Evolutionary conservation across 176 grass and related monocot species (phyloP).

Genomic region (Musa itinerans): DNA sequence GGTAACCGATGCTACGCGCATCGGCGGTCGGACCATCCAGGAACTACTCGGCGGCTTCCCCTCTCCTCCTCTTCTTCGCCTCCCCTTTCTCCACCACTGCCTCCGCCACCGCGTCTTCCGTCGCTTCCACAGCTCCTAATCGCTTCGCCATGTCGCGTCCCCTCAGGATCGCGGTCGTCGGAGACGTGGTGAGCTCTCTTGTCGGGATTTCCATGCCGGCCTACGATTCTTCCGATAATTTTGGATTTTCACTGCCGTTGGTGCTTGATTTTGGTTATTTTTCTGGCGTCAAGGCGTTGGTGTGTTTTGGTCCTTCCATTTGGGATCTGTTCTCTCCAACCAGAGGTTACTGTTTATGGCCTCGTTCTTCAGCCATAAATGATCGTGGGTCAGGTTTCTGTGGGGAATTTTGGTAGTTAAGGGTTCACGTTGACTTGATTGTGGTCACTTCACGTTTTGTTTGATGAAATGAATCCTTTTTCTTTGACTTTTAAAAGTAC

Average conservation of each 20-base stretch:
- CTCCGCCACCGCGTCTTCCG: background rate
- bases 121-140: conserved; percentile 11
- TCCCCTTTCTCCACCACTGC: background rate
- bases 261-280: background rate
- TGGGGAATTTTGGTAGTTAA: background rate
- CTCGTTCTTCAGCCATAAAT: too few relatives aligned
- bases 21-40: conserved; percentile 18
- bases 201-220: background rate
- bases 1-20: conserved; percentile 21
- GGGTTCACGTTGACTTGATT: background rate
- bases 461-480: background rate
- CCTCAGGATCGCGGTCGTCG: conserved; percentile 72
- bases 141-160: conserved; percentile 10
- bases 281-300: background rate
- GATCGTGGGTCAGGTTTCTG: too few relatives aligned
- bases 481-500: background rate
- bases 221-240: background rate
- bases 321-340: too few relatives aligned
- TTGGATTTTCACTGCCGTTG: background rate
- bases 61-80: conserved; percentile 12
- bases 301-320: background rate
- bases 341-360: too few relatives aligned
- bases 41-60: conserved; percentile 10
- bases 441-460: background rate
- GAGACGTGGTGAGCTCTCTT: conserved; percentile 55